Evolutionary conservation across 2,329 filamentous ascomycete genomes (phyloP), one percentile per base, ranked within the genome.

Genomic region (Fusarium lateritium): DNA sequence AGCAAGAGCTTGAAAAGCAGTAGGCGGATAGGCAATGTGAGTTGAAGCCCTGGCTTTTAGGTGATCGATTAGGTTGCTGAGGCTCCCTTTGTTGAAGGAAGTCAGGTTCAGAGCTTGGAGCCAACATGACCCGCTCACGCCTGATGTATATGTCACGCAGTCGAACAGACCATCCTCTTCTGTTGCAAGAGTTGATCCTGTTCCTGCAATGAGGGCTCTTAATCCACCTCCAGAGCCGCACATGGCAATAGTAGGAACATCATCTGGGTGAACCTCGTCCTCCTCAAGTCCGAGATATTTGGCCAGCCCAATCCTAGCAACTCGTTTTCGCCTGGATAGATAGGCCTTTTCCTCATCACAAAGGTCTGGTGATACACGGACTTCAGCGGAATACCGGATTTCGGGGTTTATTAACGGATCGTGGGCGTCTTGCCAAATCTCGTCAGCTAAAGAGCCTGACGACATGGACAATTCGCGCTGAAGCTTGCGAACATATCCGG

Each of bases 121-220:
- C 96, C 96, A 99, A 79, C 96, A 98, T 68, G 93, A 97, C 0
- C 96, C 96, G 76, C 94, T 98, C 49, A 99, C 96, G 2, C 96
- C 96, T 7, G 95, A 94, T 1, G 94, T 97, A 76, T 99, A 99
- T 2, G 94, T 98, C 13, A 93, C 87, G 77, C 96, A 98, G 79
- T 98, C 94, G 77, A 97, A 97, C 0, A 99, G 83, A 0, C 96
- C 96, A 59, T 92, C 92, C 77, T 98, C 92, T 62, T 94, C 89
- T 1, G 94, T 87, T 5, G 94, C 94, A 11, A 96, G 84, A 65
- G 97, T 91, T 0, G 94, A 98, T 1, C 95, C 94, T 0, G 94
- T 91, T 5, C 95, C 94, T 3, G 96, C 94, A 19, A 98, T 93
- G 38, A 99, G 86, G 2, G 96, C 96, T 51, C 96, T 87, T 46